These are phyloP conservation scores for Aspergillus calidoustus DNA, from an alignment of 2,329 filamentous ascomycete species.

Conservation along the genomic window DNA sequence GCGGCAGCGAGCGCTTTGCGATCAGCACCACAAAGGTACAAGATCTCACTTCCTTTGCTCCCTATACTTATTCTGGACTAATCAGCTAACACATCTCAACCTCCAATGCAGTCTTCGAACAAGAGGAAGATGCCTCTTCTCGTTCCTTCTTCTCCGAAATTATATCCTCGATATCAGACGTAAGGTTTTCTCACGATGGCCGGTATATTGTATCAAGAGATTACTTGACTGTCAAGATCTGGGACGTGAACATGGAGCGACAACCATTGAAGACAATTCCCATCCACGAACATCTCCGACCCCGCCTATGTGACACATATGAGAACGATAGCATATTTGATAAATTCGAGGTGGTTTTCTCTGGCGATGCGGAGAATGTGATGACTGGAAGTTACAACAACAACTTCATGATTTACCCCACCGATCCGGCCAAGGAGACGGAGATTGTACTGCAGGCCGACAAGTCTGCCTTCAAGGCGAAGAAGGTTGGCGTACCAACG, in stretches of 20 bases:
- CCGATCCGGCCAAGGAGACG: constrained; percentile 92
- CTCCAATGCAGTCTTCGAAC: constrained; percentile 79
- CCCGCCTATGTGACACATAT: constrained; percentile 94
- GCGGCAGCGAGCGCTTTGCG: constrained; percentile 94
- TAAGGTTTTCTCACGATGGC: constrained; percentile 94
- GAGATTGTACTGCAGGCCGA: constrained; percentile 97
- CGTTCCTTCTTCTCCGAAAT: constrained; percentile 99
- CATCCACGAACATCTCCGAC: constrained; percentile 95
- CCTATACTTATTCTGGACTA: constrained; percentile 12
- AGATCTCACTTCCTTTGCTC: constrained; percentile 23
- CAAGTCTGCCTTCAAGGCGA: constrained; percentile 99
- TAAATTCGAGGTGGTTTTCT: constrained; percentile 99
- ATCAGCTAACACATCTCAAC: constrained; percentile 19
- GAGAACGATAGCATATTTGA: constrained; percentile 99
- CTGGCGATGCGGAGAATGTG: constrained; percentile 95
- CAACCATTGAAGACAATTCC: constrained; percentile 98
- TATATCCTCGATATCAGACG: constrained; percentile 98
- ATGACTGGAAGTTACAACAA: constrained; percentile 99
- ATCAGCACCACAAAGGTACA: constrained; percentile 93
- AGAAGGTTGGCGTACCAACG: constrained; percentile 97
- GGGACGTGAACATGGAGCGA: constrained; percentile 99
- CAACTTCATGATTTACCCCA: constrained; percentile 99
- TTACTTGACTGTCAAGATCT: constrained; percentile 98
- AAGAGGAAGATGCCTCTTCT: constrained; percentile 96
- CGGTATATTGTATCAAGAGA: constrained; percentile 97